Evolutionary conservation across 2,329 filamentous ascomycete genomes (phyloP), one percentile per base, ranked within the genome.

Genomic region (Incumbomyces lentus): DNA sequence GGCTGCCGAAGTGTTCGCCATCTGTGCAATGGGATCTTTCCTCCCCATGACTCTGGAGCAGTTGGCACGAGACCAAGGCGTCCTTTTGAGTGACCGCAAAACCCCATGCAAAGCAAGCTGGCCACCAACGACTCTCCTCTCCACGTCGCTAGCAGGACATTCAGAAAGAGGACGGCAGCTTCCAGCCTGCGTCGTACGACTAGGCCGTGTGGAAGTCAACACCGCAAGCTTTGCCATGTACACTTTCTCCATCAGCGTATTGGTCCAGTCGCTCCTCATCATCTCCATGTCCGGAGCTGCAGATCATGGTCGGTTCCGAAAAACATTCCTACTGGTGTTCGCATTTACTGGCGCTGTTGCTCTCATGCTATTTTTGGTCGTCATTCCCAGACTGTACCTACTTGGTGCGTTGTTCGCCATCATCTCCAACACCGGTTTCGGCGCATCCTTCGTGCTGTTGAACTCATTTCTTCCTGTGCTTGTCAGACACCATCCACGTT

Each of bases 191-290:
- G 72, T 96, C 49, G 79, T 96, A 49, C 78, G 82, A 53, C 71
- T 96, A 4, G 69, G 94, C 18, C 90, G 90, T 5, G 64, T 84
- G 49, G 82, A 94, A 59, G 82, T 98, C 68, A 96, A 96, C 65
- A 95, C 90, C 1, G 89, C 90, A 31, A 93, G 86, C 64, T 95
- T 96, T 64, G 90, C 88, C 62, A 94, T 96, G 87, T 96, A 96
- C 67, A 95, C 88, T 1, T 98, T 98, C 66, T 94, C 88, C 48
- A 72, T 93, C 59, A 93, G 86, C 62, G 92, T 98, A 1, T 66
- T 95, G 16, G 65, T 95, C 10, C 92, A 98, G 63, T 85, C 89
- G 1, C 67, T 96, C 22, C 69, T 96, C 26, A 93, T 98, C 36
- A 87, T 98, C 53, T 94, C 88, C 60, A 95, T 98, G 73, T 95